Evolutionary conservation across 2,329 filamentous ascomycete genomes (phyloP).

Genomic region (Dactylellina haptotyla): DNA sequence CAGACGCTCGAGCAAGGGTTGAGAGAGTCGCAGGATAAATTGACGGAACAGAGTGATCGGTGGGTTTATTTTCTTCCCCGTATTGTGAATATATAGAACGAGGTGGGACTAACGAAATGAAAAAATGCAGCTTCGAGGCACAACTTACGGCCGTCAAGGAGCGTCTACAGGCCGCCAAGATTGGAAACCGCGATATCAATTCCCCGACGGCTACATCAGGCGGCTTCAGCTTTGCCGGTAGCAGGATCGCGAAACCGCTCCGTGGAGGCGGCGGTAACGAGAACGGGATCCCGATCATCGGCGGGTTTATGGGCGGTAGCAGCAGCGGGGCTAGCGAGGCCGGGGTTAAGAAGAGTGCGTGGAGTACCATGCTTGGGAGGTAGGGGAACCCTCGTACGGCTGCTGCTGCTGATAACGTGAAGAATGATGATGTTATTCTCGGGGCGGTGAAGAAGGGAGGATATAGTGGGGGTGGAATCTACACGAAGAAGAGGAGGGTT

Average conservation of each 20-base stretch:
- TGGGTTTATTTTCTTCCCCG: conserved; percentile 70
- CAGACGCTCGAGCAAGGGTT: conserved; percentile 89
- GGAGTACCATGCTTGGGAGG: conserved; percentile 45
- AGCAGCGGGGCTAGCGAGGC: conserved; percentile 31
- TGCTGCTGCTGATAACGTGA: background rate
- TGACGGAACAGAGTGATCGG: conserved; percentile 97
- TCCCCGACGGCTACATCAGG: conserved; percentile 64
- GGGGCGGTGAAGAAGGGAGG: background rate
- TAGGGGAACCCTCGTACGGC: conserved; percentile 17
- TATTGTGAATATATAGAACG: too few species aligned
- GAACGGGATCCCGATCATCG: conserved; percentile 57
- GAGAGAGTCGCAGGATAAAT: conserved; percentile 97
- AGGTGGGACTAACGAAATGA: too few species aligned
- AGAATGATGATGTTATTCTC: background rate
- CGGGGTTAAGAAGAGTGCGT: conserved; percentile 28
- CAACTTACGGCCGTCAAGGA: conserved; percentile 98
- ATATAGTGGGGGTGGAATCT: background rate
- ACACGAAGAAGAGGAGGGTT: background rate
- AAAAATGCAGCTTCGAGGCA: conserved; percentile 82
- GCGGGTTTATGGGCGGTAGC: conserved; percentile 36
- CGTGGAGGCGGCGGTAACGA: conserved; percentile 69
- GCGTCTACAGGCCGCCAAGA: conserved; percentile 92
- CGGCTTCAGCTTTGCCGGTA: conserved; percentile 77
- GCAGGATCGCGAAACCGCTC: conserved; percentile 75
- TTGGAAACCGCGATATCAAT: conserved; percentile 83